These are phyloP conservation scores for Diversispora eburnea DNA, from an alignment of 192 early-diverging fungal genomes.

Conservation along the genomic window DNA sequence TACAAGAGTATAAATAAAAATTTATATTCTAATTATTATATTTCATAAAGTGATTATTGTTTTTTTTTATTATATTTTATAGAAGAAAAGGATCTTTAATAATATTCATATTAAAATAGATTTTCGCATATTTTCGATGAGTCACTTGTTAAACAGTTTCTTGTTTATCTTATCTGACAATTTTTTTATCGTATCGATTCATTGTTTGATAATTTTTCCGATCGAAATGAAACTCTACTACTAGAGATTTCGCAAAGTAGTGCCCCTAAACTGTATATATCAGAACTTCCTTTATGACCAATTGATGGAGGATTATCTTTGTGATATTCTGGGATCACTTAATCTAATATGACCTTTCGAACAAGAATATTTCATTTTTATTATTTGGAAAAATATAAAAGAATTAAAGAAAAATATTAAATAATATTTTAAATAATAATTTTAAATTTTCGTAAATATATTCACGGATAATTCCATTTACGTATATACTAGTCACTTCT, in stretches of 20 bases:
- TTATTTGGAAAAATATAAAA: too few relatives aligned
- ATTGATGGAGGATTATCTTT: background rate
- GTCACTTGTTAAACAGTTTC: background rate
- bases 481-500: background rate
- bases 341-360: background rate
- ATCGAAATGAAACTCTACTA: background rate
- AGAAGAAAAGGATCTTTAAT: too few relatives aligned
- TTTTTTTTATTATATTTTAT: too few relatives aligned
- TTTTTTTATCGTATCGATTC: background rate
- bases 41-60: too few relatives aligned
- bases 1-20: too few relatives aligned
- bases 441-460: background rate
- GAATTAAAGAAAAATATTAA: background rate
- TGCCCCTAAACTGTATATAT: background rate
- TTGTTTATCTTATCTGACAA: background rate
- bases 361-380: background rate
- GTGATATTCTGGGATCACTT: background rate
- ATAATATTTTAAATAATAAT: background rate
- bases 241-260: background rate
- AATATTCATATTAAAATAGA: background rate
- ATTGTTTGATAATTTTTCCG: background rate
- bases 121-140: background rate
- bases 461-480: background rate
- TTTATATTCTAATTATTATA: too few relatives aligned
- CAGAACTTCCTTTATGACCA: background rate